Evolutionary conservation across 306 rosid species (phyloP), one percentile per base, ranked within the genome.

Genomic region (Trifolium fragiferum): DNA sequence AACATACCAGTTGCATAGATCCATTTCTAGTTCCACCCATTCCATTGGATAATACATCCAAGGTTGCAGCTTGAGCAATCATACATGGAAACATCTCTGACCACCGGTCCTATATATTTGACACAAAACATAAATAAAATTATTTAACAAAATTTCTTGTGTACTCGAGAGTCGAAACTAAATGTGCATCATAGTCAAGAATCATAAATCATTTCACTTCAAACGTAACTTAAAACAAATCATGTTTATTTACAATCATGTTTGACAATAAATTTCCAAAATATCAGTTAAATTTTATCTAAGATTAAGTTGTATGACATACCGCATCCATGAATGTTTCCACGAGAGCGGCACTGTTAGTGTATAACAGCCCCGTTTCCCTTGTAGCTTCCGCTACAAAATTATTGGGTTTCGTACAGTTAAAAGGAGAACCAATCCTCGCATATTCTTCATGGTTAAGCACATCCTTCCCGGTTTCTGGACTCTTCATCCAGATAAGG

Each of bases 261-360:
- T 27, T 27, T 27, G 32, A 27, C 32, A 3, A 27, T 27, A 27
- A 27, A 27, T 23, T 23, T 23, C 25, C n/a, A n/a, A n/a, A n/a
- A n/a, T n/a, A n/a, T 25, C 27, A 25, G 27, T 25, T 25, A 25
- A 25, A 25, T 25, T n/a, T n/a, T n/a, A 23, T 1, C 9, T 1
- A 60, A 74, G 38, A 10, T 27, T 77, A 61, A 58, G 75, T 61
- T 78, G 47, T 49, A 27, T 12, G 25, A 43, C 85, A 18, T 91
- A 94, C 98, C 81, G 58, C 81, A 11, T 94, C 95, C 89, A 90
- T 81, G 79, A 91, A 60, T 11, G 84, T 82, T 61, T 91, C 97
- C 19, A 86, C 84, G 2, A 91, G 86, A 61, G 84, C 84, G 58
- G 81, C 68, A 79, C 92, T 81, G 81, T 82, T 85, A 78, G 83